Conservation (phyloP, 169 alveolate species). For the Plasmodium malariae region DNA sequence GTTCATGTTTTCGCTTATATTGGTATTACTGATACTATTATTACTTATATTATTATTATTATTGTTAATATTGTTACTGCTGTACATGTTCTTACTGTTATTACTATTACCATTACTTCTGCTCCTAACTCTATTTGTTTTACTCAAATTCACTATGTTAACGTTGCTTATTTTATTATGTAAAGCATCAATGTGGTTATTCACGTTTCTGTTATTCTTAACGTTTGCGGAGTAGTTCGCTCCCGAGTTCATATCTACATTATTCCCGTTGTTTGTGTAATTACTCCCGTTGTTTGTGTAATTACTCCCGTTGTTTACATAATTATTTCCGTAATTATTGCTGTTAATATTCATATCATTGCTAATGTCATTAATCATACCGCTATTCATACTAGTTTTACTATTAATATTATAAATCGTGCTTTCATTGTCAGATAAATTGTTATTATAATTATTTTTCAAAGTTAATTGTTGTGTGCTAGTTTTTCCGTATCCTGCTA, state of each 20-base stretch:
- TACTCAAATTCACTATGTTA: background rate
- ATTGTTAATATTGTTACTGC: background rate
- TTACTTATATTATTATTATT: constrained; percentile 10
- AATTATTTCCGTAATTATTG: background rate
- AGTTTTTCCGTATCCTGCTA: constrained; percentile 16
- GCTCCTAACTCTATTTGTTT: background rate
- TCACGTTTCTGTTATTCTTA: constrained; percentile 16
- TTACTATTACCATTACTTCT: background rate
- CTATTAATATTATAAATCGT: background rate
- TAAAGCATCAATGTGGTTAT: background rate
- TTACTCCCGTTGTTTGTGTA: background rate
- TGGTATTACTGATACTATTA: background rate
- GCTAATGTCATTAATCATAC: background rate
- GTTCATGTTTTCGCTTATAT: background rate
- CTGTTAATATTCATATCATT: background rate
- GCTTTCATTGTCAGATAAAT: constrained; percentile 27
- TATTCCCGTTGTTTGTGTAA: background rate
- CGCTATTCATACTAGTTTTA: background rate
- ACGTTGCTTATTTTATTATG: constrained; percentile 25
- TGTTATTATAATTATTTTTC: constrained; percentile 33
- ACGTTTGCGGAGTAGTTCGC: background rate
- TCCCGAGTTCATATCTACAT: constrained; percentile 13
- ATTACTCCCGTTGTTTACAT: background rate
- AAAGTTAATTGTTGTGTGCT: constrained; percentile 13
- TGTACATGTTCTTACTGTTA: background rate